phyloP scores from a whole-genome alignment of 805 yeast genomes.

The Metschnikowia lachancei region DNA sequence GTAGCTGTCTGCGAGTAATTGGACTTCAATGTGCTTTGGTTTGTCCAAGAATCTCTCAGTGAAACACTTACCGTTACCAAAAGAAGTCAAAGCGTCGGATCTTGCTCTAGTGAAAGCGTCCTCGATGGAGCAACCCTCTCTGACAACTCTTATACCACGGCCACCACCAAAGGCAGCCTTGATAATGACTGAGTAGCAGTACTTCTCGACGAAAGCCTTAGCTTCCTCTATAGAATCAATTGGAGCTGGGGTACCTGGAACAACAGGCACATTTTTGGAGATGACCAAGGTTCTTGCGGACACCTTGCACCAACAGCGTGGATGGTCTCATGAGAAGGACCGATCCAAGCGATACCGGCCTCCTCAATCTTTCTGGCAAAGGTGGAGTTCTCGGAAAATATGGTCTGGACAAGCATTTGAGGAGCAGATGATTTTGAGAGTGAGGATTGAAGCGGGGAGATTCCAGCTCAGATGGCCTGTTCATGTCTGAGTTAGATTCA shows the following conservation, averaged over 20 bases:
- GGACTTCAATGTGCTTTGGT: conserved; percentile 98
- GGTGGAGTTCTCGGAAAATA: conserved; percentile 88
- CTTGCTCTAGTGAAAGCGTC: conserved; percentile 94
- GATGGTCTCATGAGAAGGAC: conserved; percentile 84
- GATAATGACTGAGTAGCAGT: conserved; percentile 95
- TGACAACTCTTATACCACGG: conserved; percentile 98
- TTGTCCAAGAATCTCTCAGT: conserved; percentile 91
- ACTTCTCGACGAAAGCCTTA: conserved; percentile 66
- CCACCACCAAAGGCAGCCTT: conserved; percentile 99
- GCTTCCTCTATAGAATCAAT: conserved; percentile 81
- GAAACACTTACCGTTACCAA: conserved; percentile 97
- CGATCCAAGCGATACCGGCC: conserved; percentile 93
- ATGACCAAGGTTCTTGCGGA: conserved; percentile 87
- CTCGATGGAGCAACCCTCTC: conserved; percentile 88
- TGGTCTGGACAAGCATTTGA: no score
- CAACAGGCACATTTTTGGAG: conserved; percentile 81
- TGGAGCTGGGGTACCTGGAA: conserved; percentile 98
- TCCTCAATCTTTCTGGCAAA: conserved; percentile 89
- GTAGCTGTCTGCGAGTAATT: conserved; percentile 85
- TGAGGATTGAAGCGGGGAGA: no score
- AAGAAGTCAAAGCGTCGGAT: conserved; percentile 92
- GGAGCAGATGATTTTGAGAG: no score
- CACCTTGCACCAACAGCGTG: conserved; percentile 96
- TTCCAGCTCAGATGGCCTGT: no score
- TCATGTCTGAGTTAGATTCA: no score